Percentiles rank a stretch among this genome's conserved stretches.
These are phyloP conservation scores for Xylogone sp. DNA, from an alignment of 2,329 filamentous ascomycete genomes.

Conservation along the genomic window DNA sequence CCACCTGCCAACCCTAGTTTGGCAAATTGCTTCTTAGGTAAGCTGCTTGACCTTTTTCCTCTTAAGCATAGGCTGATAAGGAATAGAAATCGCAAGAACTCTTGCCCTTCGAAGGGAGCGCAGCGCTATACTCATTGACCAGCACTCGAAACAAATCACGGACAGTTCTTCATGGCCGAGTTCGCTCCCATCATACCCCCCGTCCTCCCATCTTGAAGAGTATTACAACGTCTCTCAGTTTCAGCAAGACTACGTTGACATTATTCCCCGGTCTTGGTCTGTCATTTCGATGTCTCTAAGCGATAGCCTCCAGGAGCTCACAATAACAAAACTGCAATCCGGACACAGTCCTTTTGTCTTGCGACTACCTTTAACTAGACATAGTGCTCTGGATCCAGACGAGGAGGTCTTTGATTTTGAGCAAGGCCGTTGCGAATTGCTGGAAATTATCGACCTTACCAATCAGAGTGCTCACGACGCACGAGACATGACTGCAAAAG, in stretches of 20 bases:
- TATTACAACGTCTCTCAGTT: conserved; percentile 58
- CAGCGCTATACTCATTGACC: conserved; percentile 41
- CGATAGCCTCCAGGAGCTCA: conserved; percentile 78
- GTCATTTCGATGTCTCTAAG: conserved; percentile 82
- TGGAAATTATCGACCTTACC: conserved; percentile 75
- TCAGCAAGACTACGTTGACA: conserved; percentile 77
- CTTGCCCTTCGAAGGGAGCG: conserved; percentile 64
- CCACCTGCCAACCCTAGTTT: conserved; percentile 49
- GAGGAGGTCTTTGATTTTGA: conserved; percentile 80
- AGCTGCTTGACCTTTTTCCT: conserved; percentile 1
- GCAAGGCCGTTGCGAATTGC: conserved; percentile 73
- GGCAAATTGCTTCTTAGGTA: conserved; percentile 54
- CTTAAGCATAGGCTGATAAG: conserved; percentile 9
- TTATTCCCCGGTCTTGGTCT: conserved; percentile 79
- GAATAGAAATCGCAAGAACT: conserved; percentile 62
- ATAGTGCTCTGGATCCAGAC: conserved; percentile 75
- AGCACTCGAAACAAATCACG: conserved; percentile 10
- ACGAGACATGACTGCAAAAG: conserved; percentile 68
- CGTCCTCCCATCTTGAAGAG: conserved; percentile 41
- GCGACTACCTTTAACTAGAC: conserved; percentile 77
- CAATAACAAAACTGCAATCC: conserved; percentile 78
- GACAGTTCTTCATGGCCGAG: conserved; percentile 40
- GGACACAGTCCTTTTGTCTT: conserved; percentile 79
- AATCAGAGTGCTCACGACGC: conserved; percentile 79
- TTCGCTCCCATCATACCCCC: conserved; percentile 32